Conservation (phyloP, 331 rosid genomes). For the Dryas integrifolia region DNA sequence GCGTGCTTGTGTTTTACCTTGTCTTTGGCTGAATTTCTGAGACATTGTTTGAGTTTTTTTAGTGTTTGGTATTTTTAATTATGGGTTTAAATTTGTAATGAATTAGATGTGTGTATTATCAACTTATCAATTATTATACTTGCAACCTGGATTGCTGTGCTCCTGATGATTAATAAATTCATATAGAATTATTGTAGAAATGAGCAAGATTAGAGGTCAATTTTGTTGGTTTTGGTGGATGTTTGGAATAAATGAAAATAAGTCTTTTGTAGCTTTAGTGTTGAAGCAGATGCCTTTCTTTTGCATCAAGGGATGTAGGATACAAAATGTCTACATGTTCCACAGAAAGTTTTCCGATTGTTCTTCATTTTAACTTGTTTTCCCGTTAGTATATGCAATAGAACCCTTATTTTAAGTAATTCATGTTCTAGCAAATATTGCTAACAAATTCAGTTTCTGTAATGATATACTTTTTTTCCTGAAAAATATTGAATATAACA, state of each 20-base stretch:
- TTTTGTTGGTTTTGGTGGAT: not conserved
- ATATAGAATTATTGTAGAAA: not conserved
- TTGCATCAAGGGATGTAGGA: no score
- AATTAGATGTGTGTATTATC: not conserved
- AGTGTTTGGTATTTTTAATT: not conserved
- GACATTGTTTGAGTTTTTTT: not conserved
- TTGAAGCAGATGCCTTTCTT: no score
- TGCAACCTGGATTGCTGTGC: not conserved
- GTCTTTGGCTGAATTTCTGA: not conserved
- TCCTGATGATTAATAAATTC: not conserved
- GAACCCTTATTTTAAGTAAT: not conserved
- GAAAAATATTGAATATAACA: no score
- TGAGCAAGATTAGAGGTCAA: not conserved
- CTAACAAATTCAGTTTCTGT: not conserved
- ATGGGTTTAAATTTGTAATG: not conserved
- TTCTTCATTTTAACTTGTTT: not conserved
- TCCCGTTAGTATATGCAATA: not conserved
- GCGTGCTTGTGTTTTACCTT: not conserved
- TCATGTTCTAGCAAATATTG: not conserved
- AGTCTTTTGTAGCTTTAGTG: not conserved
- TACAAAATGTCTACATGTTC: not conserved
- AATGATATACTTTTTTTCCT: not conserved
- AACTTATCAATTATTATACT: not conserved
- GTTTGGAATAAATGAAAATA: not conserved
- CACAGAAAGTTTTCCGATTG: not conserved